Conservation (phyloP, 2,329 filamentous ascomycete genomes). For the Ramularia collo-cygni region DNA sequence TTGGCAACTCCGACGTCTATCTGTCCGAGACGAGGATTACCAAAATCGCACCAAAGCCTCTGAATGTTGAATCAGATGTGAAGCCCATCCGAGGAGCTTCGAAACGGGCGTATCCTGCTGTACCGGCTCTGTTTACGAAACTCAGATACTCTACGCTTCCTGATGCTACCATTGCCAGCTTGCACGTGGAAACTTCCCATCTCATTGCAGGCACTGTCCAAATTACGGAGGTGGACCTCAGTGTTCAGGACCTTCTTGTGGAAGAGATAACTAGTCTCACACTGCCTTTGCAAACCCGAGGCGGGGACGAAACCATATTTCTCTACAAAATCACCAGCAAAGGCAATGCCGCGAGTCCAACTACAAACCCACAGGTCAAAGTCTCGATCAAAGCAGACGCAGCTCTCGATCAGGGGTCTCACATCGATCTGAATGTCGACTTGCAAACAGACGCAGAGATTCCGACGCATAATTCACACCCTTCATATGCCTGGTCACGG, state of each 20-base stretch:
- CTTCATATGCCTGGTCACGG: conserved; percentile 24
- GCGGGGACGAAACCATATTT: conserved; percentile 69
- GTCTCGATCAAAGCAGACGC: conserved; percentile 18
- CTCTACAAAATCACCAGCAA: conserved; percentile 48
- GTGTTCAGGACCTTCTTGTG: conserved; percentile 52
- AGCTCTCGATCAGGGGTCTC: conserved; percentile 17
- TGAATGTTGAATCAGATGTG: conserved; percentile 51
- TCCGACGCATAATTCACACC: conserved; percentile 7
- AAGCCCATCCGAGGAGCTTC: conserved; percentile 60
- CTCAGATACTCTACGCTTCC: conserved; percentile 63
- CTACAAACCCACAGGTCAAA: conserved; percentile 5
- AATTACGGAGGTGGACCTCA: conserved; percentile 53
- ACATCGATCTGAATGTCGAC: conserved; percentile 18
- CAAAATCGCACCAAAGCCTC: conserved; percentile 62
- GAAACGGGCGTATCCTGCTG: conserved; percentile 56
- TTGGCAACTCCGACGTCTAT: conserved; percentile 47
- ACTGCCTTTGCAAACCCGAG: conserved; percentile 32
- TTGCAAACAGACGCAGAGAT: conserved; percentile 23
- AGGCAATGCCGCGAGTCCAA: background rate
- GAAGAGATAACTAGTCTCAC: conserved; percentile 30
- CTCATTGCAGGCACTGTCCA: conserved; percentile 36
- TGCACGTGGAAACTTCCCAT: conserved; percentile 26
- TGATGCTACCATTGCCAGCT: conserved; percentile 21
- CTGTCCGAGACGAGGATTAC: conserved; percentile 69
- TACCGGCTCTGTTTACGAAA: conserved; percentile 64